Conservation (phyloP, 345 rosid genomes). For the Mangifera indica region DNA sequence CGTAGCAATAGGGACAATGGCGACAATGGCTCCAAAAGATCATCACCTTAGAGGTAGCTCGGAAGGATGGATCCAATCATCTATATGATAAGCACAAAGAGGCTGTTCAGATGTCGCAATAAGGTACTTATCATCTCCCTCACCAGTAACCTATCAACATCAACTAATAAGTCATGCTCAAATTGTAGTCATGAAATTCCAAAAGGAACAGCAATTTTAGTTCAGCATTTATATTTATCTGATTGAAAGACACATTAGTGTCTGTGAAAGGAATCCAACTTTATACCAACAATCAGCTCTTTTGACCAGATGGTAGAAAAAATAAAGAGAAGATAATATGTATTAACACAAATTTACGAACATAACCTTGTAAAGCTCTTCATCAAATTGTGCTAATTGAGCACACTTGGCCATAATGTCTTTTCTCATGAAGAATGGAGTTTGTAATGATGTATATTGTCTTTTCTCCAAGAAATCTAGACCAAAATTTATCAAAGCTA, state of each 20-base stretch:
- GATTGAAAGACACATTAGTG: not conserved
- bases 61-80: conserved; percentile 88
- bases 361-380: conserved; percentile 87
- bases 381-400: conserved; percentile 90
- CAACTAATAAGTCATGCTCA: conserved; percentile 3
- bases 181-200: not conserved
- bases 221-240: not conserved
- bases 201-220: not conserved
- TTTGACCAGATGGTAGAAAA: not conserved
- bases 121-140: conserved; percentile 90
- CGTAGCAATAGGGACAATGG: not conserved
- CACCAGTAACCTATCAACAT: conserved; percentile 75
- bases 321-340: not conserved
- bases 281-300: not conserved
- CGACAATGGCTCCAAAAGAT: conserved; percentile 1
- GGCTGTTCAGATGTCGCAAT: conserved; percentile 98
- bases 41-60: conserved; percentile 72
- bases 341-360: not conserved
- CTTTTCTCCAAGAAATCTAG: conserved; percentile 70
- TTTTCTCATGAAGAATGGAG: conserved; percentile 91
- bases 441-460: conserved; percentile 66
- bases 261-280: not conserved
- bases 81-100: conserved; percentile 81
- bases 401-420: conserved; percentile 95
- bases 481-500: conserved; percentile 84